These are phyloP conservation scores for Diatrype stigma DNA, from an alignment of 2,329 filamentous ascomycete genomes.

Conservation along the genomic window DNA sequence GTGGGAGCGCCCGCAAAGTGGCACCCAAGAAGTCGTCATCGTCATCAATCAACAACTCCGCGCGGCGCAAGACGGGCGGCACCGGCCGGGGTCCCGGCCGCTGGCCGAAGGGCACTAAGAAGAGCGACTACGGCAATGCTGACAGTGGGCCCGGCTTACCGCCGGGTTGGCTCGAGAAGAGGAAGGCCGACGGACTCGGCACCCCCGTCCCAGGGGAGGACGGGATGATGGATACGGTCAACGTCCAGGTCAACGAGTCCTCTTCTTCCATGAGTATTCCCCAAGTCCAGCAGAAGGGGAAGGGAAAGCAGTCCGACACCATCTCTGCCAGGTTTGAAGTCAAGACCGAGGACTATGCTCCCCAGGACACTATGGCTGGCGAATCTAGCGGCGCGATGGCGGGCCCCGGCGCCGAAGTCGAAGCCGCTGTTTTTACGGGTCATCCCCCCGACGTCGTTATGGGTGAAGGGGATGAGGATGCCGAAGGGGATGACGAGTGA, in stretches of 20 bases:
- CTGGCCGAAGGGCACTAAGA: constrained; percentile 66
- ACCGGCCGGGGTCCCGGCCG: constrained; percentile 61
- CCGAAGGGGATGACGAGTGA: constrained; percentile 9
- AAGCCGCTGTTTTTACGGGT: too few relatives aligned
- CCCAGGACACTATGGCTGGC: constrained; percentile 1
- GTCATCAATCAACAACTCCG: constrained; percentile 34
- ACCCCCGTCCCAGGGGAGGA: too few relatives aligned
- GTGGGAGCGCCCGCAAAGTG: constrained; percentile 26
- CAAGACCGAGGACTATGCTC: not conserved
- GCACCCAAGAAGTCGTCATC: constrained; percentile 38
- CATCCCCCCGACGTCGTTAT: constrained; percentile 11
- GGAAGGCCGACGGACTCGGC: constrained; percentile 13
- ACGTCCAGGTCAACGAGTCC: constrained; percentile 35
- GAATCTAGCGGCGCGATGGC: not conserved
- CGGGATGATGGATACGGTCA: constrained; percentile 26
- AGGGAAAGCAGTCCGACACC: constrained; percentile 17
- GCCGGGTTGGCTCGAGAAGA: constrained; percentile 46
- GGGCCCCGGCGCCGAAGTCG: not conserved
- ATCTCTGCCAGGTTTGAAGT: constrained; percentile 18
- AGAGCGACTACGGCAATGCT: constrained; percentile 63
- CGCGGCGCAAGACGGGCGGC: constrained; percentile 55
- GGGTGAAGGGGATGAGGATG: constrained; percentile 10
- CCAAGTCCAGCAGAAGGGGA: constrained; percentile 27
- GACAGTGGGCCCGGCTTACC: constrained; percentile 61
- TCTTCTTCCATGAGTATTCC: too few relatives aligned